Conservation (phyloP, 768 basidiomycete species). For the Pulveroboletus sp. region DNA sequence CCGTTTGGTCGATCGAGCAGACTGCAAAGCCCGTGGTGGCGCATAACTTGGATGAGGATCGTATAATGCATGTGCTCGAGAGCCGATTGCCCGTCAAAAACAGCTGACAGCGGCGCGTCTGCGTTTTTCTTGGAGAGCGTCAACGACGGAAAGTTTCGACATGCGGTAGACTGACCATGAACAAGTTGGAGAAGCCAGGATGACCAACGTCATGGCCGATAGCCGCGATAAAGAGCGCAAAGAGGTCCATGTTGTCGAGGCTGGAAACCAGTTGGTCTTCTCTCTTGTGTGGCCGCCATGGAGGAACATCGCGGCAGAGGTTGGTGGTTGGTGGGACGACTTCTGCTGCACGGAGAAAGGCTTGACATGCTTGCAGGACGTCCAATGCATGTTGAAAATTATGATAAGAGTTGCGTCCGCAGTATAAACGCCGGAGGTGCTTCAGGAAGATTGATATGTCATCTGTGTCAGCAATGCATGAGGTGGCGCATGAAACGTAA, state of each 20-base stretch:
- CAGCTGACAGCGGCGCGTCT: conserved; percentile 76
- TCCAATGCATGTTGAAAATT: conserved; percentile 97
- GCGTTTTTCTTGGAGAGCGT: conserved; percentile 75
- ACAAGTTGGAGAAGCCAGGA: conserved; percentile 89
- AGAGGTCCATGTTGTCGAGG: conserved; percentile 67
- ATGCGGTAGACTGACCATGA: conserved; percentile 64
- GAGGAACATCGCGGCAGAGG: conserved; percentile 38
- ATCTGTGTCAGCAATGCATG: conserved; percentile 40
- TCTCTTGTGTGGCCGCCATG: conserved; percentile 39
- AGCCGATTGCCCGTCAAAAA: conserved; percentile 87
- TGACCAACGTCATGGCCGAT: conserved; percentile 98
- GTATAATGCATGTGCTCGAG: conserved; percentile 91
- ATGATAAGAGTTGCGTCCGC: conserved; percentile 90
- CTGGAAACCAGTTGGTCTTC: conserved; percentile 35
- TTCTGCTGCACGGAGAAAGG: conserved; percentile 73
- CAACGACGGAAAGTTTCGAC: conserved; percentile 3
- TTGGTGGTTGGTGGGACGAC: conserved; percentile 76
- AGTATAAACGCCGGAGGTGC: conserved; percentile 89
- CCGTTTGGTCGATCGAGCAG: conserved; percentile 56
- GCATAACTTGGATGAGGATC: conserved; percentile 74
- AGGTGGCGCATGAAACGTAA: conserved; percentile 19
- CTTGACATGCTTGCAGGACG: conserved; percentile 89
- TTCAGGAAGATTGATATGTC: conserved; percentile 75
- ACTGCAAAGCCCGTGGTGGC: conserved; percentile 68
- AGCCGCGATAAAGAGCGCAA: conserved; percentile 83